Conservation (phyloP, 306 rosid genomes). For the Notholithocarpus densiflorus region DNA sequence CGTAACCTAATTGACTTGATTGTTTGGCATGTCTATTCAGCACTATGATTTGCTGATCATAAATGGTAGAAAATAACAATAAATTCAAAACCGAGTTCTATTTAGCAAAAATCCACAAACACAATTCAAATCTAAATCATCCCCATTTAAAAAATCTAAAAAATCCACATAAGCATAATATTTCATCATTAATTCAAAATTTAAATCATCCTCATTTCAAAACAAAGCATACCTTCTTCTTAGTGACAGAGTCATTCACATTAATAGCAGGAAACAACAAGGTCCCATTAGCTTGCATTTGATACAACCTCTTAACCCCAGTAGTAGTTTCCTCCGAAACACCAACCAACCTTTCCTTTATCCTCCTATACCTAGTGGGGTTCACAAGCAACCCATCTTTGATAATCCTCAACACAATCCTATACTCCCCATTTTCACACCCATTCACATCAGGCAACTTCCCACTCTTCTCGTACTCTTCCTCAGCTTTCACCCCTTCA, state of each 20-base stretch:
- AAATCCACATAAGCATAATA: no score
- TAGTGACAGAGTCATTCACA: constrained; percentile 93
- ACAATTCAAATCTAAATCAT: no score
- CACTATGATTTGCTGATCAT: no score
- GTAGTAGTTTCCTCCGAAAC: constrained; percentile 98
- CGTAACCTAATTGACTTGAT: no score
- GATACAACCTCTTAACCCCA: constrained; percentile 94
- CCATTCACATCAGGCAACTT: constrained; percentile 57
- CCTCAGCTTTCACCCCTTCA: constrained; percentile 92
- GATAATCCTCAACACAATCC: constrained; percentile 65
- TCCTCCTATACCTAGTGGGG: constrained; percentile 80
- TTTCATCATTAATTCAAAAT: no score
- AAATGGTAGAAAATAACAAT: no score
- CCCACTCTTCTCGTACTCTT: constrained; percentile 55
- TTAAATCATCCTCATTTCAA: no score
- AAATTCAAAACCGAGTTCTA: no score
- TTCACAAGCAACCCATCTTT: constrained; percentile 68
- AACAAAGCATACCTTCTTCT: constrained; percentile 72
- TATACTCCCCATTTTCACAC: constrained; percentile 71
- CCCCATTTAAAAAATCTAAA: no score
- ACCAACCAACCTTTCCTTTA: constrained; percentile 85
- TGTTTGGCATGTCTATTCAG: no score
- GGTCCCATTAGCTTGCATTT: constrained; percentile 76
- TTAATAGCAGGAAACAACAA: constrained; percentile 91
- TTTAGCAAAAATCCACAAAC: no score